Evolutionary conservation across 768 basidiomycete genomes (phyloP), one percentile per base, ranked within the genome.

Genomic region (Phaeolepiota aurea): DNA sequence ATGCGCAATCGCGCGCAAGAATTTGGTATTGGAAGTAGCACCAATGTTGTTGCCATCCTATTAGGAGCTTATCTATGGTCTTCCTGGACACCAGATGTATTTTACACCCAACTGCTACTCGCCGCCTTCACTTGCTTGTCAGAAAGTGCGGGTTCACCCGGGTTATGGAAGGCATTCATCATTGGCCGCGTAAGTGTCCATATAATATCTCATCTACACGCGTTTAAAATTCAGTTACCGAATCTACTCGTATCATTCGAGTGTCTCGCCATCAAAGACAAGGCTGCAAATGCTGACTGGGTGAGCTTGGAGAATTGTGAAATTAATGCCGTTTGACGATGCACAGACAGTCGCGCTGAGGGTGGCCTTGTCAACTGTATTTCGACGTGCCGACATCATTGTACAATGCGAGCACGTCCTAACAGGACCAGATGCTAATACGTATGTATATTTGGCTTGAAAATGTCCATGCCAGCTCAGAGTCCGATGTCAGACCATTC

Each of bases 121-220:
- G 69, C 82, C 2, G 76, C 81, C 3, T 61, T 84, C 44, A 71
- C 71, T 4, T 82, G 76, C 48, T 61, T 87, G 15, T 67, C 75
- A 1, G 78, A 83, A 53, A 72, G 56, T 41, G 36, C 47, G 4
- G 43, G 49, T 19, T 62, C 48, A 46, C 57, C 51, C 43, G 61
- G 40, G 46, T 51, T 87, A 21, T 89, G 85, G 86, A 75, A 74
- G 47, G 69, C 77, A 14, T 88, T 87, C 52, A 67, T 85, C 14
- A 61, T 84, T 41, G 79, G 83, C 28, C 72, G 86, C 40, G 86
- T 88, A 59, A 50, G 80, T 46, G 23, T 40, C 37, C 20, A 43
- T 32, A 40, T 15, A 25, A 35, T n/a, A 46, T 40, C 28, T 11
- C 28, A 15, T 44, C 21, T n/a, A 21, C 41, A 23, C 14, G 19